Evolutionary conservation across 805 yeast genomes (phyloP).

Genomic region (Candida taoyuanica): DNA sequence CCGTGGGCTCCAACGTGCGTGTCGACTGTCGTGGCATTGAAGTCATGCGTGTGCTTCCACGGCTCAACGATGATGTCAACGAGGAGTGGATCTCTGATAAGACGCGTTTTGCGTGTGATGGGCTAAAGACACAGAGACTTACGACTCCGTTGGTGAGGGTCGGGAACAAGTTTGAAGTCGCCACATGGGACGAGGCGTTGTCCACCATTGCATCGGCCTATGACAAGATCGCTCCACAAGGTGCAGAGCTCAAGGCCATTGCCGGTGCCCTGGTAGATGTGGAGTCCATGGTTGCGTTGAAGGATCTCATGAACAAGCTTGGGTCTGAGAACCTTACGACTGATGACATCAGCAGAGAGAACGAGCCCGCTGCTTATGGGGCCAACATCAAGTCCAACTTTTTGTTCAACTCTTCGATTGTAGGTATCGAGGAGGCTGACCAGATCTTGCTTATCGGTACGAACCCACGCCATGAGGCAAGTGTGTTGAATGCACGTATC

Average conservation of each 20-base stretch:
- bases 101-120: slow-evolving; percentile 81
- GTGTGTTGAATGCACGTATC: slow-evolving; percentile 78
- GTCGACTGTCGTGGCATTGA: slow-evolving; percentile 85
- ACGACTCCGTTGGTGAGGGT: slow-evolving; percentile 73
- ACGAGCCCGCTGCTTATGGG: slow-evolving; percentile 57
- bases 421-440: slow-evolving; percentile 80
- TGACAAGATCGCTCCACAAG: slow-evolving; percentile 50
- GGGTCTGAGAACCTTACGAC: slow-evolving; percentile 79
- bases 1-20: slow-evolving; percentile 74
- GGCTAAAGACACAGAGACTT: slow-evolving; percentile 78
- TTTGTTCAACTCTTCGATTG: slow-evolving; percentile 72
- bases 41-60: slow-evolving; percentile 82
- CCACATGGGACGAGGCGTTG: slow-evolving; percentile 86
- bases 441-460: slow-evolving; percentile 77
- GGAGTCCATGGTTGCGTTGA: slow-evolving; percentile 75
- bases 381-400: slow-evolving; percentile 75
- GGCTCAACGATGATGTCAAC: slow-evolving; percentile 79
- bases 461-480: slow-evolving; percentile 87
- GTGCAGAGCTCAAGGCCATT: slow-evolving; percentile 72
- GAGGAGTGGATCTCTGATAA: slow-evolving; percentile 93
- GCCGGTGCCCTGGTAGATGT: slow-evolving; percentile 82
- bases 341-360: slow-evolving; percentile 45
- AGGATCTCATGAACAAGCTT: slow-evolving; percentile 69
- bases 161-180: slow-evolving; percentile 64
- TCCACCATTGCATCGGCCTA: slow-evolving; percentile 62